Base-by-base conservation (phyloP, 208 protist species). In the Polymyxa betae region DNA sequence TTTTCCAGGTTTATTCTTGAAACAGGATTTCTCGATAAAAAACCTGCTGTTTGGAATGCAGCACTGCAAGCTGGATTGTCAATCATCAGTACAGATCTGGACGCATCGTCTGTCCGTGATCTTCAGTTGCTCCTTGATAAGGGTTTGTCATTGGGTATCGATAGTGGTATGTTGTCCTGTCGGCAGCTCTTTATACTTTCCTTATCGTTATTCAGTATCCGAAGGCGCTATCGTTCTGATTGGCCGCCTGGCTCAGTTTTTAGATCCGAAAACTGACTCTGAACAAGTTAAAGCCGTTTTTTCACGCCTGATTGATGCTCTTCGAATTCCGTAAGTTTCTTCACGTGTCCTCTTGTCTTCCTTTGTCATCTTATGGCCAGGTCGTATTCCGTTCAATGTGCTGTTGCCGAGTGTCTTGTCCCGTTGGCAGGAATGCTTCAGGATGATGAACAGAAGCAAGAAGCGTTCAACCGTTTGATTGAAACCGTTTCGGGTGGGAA, bases 381-480 rank as follows among this genome's bases (percentile, higher is more conserved):
- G n/a, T 88, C 77, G n/a, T 88, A 88, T 38, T 44, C n/a, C 10
- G 96, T 97, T 52, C 96, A 96, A 92, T 49, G 92, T 45, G 91
- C 95, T 32, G 93, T 95, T 10, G 44, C 92, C 29, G 88, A 94
- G 43, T 95, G 94, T 90, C 91, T 97, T 32, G 90, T 93, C 0
- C 93, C 94, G 46, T 91, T 97, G 29, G 90, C 94, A 38, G 88
- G 29, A 43, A 89, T 77, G 77, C 87, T 66, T 0, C 68, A 43
- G 82, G 35, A 78, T 45, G 77, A 93, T 49, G 16, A 88, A 0
- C 82, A 91, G 44, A 24, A 29, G 35, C 40, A 89, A 68, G 88
- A 44, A 32, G 45, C 24, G 16, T 52, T 0, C 44, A 35, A 82
- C 35, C 35, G 66, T 16, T 38, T 89, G 24, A n/a, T 72, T 0